Evolutionary conservation across 2,329 filamentous ascomycete genomes (phyloP).

Genomic region (Microdochium paspali): DNA sequence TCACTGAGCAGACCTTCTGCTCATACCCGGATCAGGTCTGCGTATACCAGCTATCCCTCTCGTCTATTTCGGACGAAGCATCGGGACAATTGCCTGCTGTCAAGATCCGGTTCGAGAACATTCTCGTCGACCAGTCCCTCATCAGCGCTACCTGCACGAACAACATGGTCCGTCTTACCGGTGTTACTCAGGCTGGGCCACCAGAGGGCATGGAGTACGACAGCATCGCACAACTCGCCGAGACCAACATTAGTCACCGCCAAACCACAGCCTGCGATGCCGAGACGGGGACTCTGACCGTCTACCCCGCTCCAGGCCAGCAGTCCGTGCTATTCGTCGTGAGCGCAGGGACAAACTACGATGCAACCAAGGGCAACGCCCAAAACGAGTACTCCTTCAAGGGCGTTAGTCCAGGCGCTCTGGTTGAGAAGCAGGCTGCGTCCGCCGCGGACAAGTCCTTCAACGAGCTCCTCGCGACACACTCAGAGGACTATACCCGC

Average conservation of each 20-base stretch:
- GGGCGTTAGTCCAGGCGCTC: slow-evolving; percentile 30
- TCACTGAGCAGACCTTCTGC: slow-evolving; percentile 30
- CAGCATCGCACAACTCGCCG: slow-evolving; percentile 21
- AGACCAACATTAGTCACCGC: slow-evolving; percentile 3
- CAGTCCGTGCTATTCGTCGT: slow-evolving; percentile 28
- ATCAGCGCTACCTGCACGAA: slow-evolving; percentile 21
- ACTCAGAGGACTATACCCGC: slow-evolving; percentile 29
- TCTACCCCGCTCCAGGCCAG: slow-evolving; percentile 13
- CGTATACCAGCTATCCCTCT: slow-evolving; percentile 11
- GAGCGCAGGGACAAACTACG: slow-evolving; percentile 37
- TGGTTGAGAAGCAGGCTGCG: slow-evolving; percentile 23
- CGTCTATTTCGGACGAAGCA: not conserved
- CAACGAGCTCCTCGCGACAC: slow-evolving; percentile 18
- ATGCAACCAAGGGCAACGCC: slow-evolving; percentile 35
- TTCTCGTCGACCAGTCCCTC: slow-evolving; percentile 17
- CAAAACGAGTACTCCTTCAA: slow-evolving; percentile 34
- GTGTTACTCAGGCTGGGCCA: slow-evolving; percentile 26
- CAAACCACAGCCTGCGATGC: slow-evolving; percentile 6
- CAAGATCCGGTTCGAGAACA: slow-evolving; percentile 30
- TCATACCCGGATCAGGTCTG: slow-evolving; percentile 28
- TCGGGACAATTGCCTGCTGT: slow-evolving; percentile 27
- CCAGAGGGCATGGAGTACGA: slow-evolving; percentile 35
- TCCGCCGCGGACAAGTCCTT: slow-evolving; percentile 22
- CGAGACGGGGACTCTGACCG: slow-evolving; percentile 12
- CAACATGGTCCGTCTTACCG: slow-evolving; percentile 19